Evolutionary conservation across 1,284 basidiomycete genomes (phyloP).

Genomic region (Pseudozyma sp.): DNA sequence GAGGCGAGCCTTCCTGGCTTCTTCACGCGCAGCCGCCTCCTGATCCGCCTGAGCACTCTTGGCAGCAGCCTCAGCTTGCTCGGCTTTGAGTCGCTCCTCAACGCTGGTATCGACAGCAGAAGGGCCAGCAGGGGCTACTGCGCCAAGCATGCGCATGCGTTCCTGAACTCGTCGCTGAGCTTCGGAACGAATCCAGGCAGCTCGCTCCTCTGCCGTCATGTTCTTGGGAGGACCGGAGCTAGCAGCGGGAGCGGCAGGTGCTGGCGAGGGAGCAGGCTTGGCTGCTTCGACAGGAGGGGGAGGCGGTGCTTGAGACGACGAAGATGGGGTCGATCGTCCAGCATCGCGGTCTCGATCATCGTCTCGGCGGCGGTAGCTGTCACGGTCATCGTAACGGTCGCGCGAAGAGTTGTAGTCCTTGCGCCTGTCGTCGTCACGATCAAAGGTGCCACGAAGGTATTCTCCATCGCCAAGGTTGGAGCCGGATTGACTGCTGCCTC

Average conservation of each 20-base stretch:
- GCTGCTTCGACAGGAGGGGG: conserved; percentile 61
- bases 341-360: conserved; percentile 68
- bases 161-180: conserved; percentile 87
- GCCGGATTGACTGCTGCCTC: conserved; percentile 23
- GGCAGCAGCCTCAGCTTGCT: conserved; percentile 64
- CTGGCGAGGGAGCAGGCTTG: conserved; percentile 61
- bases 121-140: conserved; percentile 71
- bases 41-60: conserved; percentile 64
- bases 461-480: conserved; percentile 49
- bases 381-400: conserved; percentile 70
- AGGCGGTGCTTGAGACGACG: conserved; percentile 69
- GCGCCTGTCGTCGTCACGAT: conserved; percentile 61
- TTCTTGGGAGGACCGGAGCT: conserved; percentile 75
- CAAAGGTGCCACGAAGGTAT: conserved; percentile 57
- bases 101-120: conserved; percentile 58
- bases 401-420: conserved; percentile 55
- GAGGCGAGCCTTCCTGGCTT: conserved; percentile 61
- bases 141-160: conserved; percentile 86
- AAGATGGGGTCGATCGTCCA: conserved; percentile 67
- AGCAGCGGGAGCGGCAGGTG: conserved; percentile 72
- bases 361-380: conserved; percentile 31
- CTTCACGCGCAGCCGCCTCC: conserved; percentile 66
- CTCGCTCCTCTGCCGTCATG: conserved; percentile 87
- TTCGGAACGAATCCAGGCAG: conserved; percentile 82
- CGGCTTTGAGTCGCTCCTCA: conserved; percentile 62